phyloP scores from a whole-genome alignment of 768 basidiomycete genomes.

The Serendipita vermifera region DNA sequence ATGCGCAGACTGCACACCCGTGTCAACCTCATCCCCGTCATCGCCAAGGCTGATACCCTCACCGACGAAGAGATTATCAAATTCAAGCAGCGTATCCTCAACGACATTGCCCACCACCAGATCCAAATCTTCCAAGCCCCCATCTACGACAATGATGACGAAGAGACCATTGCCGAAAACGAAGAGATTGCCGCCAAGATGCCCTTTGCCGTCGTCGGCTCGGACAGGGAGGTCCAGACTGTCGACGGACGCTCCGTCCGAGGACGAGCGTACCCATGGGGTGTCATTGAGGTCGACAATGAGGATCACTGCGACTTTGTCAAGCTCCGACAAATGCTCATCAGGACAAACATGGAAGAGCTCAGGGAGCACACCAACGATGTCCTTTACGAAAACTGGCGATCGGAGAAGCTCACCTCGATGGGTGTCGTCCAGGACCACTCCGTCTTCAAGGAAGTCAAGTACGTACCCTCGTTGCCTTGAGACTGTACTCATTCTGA shows the following conservation, averaged over 20 bases:
- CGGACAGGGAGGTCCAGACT: conserved; percentile 66
- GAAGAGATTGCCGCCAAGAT: conserved; percentile 97
- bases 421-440: conserved; percentile 99
- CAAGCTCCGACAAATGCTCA: conserved; percentile 98
- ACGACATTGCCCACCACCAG: conserved; percentile 88
- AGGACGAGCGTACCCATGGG: conserved; percentile 96
- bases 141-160: conserved; percentile 94
- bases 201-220: conserved; percentile 96
- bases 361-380: conserved; percentile 94
- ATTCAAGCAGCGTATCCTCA: conserved; percentile 88
- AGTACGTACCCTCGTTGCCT: conserved; percentile 42
- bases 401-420: conserved; percentile 86
- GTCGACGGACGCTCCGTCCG: conserved; percentile 86
- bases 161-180: conserved; percentile 92
- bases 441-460: conserved; percentile 97
- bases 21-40: conserved; percentile 97
- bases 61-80: conserved; percentile 89
- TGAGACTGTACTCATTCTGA: conserved; percentile 8
- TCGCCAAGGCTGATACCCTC: conserved; percentile 95
- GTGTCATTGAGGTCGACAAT: conserved; percentile 97
- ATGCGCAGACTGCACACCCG: conserved; percentile 95
- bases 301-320: conserved; percentile 99
- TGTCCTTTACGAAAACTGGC: conserved; percentile 94
- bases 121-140: conserved; percentile 98
- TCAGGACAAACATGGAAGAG: conserved; percentile 99